A percentile compares a stretch with the other conserved stretches of the same genome.
Conservation (phyloP, 2,329 filamentous ascomycete species). For the Dothideomycetes sp. region DNA sequence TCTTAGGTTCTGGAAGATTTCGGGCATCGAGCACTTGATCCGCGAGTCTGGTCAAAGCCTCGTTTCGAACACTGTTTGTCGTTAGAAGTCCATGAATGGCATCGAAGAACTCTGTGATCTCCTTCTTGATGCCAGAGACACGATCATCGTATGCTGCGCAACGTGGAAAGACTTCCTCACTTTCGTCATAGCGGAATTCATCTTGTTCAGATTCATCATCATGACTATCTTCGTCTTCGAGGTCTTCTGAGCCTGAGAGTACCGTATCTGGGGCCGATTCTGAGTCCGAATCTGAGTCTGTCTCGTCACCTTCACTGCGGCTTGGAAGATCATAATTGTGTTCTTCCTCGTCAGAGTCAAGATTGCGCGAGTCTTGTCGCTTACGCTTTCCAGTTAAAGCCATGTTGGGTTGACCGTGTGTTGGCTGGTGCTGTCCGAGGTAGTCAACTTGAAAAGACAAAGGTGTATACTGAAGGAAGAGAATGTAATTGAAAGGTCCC, state of each 20-base stretch:
- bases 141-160: not conserved
- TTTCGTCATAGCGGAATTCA: not conserved
- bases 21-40: not conserved
- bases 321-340: too few relatives aligned
- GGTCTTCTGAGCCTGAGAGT: not conserved
- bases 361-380: too few relatives aligned
- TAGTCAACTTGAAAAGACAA: too few relatives aligned
- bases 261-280: too few relatives aligned
- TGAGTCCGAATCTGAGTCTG: too few relatives aligned
- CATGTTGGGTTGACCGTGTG: too few relatives aligned
- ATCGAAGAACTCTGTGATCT: not conserved
- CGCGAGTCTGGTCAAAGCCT: not conserved
- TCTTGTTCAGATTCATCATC: slow-evolving; percentile 3
- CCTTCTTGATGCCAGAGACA: not conserved
- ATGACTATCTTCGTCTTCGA: not conserved
- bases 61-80: not conserved
- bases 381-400: too few relatives aligned
- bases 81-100: not conserved
- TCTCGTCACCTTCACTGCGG: too few relatives aligned
- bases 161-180: not conserved
- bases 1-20: slow-evolving; percentile 5
- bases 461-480: too few relatives aligned
- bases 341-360: too few relatives aligned
- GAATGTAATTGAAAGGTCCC: too few relatives aligned
- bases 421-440: too few relatives aligned